phyloP scores from a whole-genome alignment of 768 basidiomycete species.

The Russula olivacea region DNA sequence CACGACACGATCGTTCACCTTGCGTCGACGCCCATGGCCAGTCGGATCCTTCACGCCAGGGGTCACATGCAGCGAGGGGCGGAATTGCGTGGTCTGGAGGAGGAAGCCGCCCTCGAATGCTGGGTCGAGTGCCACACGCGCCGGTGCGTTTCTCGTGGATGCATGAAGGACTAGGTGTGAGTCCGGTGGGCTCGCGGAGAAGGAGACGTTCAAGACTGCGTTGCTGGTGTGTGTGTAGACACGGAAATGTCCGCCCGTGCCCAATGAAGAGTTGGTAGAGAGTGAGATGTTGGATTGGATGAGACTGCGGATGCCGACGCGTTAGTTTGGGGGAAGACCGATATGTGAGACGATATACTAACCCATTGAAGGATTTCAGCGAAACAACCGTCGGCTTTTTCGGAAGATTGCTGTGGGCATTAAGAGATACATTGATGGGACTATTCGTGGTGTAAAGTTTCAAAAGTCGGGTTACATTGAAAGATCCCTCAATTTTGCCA shows the following conservation, averaged over 20 bases:
- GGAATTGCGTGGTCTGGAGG: neutral
- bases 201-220: neutral
- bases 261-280: conserved; percentile 3
- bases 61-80: neutral
- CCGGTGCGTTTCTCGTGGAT: neutral
- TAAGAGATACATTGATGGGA: neutral
- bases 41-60: conserved; percentile 1
- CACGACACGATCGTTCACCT: neutral
- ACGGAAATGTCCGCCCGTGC: conserved; percentile 1
- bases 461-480: conserved; percentile 4
- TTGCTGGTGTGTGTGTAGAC: conserved; percentile 8
- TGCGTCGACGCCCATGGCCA: neutral
- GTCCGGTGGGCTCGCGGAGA: neutral
- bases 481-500: conserved; percentile 3
- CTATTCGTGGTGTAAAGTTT: conserved; percentile 1
- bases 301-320: neutral
- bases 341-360: neutral
- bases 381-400: neutral
- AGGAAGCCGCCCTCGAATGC: conserved; percentile 13
- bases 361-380: conserved; percentile 4
- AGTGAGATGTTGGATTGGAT: neutral
- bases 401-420: neutral
- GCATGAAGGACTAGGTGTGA: conserved; percentile 2
- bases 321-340: neutral
- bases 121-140: neutral